phyloP scores from a whole-genome alignment of 768 basidiomycete genomes.

The Naganishia randhawae region DNA sequence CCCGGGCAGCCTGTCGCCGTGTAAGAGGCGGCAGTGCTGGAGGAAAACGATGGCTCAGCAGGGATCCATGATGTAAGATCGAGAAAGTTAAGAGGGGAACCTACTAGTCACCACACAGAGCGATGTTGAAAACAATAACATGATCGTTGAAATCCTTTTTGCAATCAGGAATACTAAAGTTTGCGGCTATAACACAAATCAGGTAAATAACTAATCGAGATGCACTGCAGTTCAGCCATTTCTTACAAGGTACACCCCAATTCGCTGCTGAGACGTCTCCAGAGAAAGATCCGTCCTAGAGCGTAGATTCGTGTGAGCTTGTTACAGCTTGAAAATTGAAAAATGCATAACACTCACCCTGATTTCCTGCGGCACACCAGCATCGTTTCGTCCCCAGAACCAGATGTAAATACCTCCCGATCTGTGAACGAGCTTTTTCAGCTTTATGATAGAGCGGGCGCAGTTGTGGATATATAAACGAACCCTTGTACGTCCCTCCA shows the following conservation, averaged over 20 bases:
- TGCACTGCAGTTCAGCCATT: not conserved
- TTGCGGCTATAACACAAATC: conserved; percentile 30
- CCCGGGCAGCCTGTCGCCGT: conserved; percentile 38
- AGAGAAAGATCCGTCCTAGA: conserved; percentile 35
- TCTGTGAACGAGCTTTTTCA: conserved; percentile 22
- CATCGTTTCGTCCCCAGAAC: conserved; percentile 60
- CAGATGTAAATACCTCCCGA: conserved; percentile 59
- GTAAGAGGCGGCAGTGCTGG: conserved; percentile 41
- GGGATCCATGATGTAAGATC: conserved; percentile 55
- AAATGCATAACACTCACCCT: conserved; percentile 47
- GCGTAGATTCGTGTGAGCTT: conserved; percentile 37
- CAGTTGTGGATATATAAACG: conserved; percentile 20
- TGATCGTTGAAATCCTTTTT: conserved; percentile 46
- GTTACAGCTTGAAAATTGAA: too few relatives aligned
- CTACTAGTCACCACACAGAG: conserved; percentile 47
- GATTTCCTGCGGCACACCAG: conserved; percentile 54
- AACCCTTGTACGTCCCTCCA: conserved; percentile 44
- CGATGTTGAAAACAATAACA: conserved; percentile 57
- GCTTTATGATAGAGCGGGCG: not conserved
- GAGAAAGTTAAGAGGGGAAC: conserved; percentile 55
- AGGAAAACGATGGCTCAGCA: conserved; percentile 25
- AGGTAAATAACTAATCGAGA: not conserved
- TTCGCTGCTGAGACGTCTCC: conserved; percentile 11
- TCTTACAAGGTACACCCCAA: conserved; percentile 19
- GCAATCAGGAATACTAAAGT: conserved; percentile 45